These are phyloP conservation scores for Lyophyllum semitale DNA, from an alignment of 768 basidiomycete genomes.

Conservation along the genomic window DNA sequence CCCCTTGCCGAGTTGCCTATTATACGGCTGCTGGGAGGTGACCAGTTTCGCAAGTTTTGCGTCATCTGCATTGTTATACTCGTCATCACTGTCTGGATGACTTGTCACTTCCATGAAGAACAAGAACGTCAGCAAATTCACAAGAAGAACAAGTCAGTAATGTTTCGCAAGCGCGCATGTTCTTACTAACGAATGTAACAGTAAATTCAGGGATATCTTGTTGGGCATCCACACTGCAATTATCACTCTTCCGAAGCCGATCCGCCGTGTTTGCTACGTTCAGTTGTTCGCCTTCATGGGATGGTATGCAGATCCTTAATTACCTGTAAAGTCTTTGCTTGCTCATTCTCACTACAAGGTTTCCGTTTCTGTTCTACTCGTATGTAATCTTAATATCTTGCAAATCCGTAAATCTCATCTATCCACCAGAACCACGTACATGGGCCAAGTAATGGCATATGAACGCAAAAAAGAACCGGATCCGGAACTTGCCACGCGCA, in stretches of 20 bases:
- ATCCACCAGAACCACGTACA: slow-evolving; percentile 76
- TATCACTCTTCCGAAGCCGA: slow-evolving; percentile 75
- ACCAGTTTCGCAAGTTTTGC: slow-evolving; percentile 96
- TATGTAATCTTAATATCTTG: slow-evolving; percentile 32
- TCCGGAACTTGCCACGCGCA: slow-evolving; percentile 79
- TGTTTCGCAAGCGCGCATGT: background rate
- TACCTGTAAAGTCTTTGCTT: background rate
- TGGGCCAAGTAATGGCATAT: slow-evolving; percentile 92
- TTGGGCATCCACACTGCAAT: slow-evolving; percentile 77
- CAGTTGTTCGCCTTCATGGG: slow-evolving; percentile 97
- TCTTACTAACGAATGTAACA: slow-evolving; percentile 26
- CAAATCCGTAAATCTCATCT: background rate
- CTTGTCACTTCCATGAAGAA: slow-evolving; percentile 85
- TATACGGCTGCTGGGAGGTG: slow-evolving; percentile 80
- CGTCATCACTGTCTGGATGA: slow-evolving; percentile 80
- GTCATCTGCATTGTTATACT: slow-evolving; percentile 81
- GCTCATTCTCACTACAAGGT: slow-evolving; percentile 47
- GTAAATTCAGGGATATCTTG: slow-evolving; percentile 71
- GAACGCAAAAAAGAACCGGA: slow-evolving; percentile 76
- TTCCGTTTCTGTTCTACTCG: slow-evolving; percentile 95
- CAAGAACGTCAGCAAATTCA: slow-evolving; percentile 55
- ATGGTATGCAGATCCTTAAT: slow-evolving; percentile 55
- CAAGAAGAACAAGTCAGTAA: slow-evolving; percentile 38
- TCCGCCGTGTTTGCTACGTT: slow-evolving; percentile 88
- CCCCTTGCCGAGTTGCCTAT: slow-evolving; percentile 83